These are phyloP conservation scores for Lavandula angustifolia DNA, from an alignment of 257 asterid genomes.

Conservation along the genomic window DNA sequence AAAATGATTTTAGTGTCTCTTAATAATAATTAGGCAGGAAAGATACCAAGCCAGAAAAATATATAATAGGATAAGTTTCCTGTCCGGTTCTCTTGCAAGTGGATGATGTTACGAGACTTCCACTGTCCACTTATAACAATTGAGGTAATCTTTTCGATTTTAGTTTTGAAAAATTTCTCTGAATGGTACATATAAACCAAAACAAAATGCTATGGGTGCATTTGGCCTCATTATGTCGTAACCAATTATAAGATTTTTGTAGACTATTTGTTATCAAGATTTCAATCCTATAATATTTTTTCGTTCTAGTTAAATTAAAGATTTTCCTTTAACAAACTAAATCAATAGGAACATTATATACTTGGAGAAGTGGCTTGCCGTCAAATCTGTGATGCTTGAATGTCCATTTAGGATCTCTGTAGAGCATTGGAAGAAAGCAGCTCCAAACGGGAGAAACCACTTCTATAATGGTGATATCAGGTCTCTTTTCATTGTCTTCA, in stretches of 20 bases:
- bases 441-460: constrained; percentile 16
- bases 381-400: constrained; percentile 2
- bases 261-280: constrained; percentile 5
- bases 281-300: neutral
- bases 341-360: too few species aligned
- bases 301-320: neutral
- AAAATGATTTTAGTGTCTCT: constrained; percentile 6
- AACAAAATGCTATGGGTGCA: neutral
- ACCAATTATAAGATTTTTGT: neutral
- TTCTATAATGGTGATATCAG: constrained; percentile 26
- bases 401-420: neutral
- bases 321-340: neutral
- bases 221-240: neutral
- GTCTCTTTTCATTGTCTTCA: constrained; percentile 30
- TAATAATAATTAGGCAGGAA: neutral
- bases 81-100: constrained; percentile 39
- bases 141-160: neutral
- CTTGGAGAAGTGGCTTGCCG: too few species aligned
- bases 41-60: constrained; percentile 17
- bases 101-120: constrained; percentile 51
- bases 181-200: constrained; percentile 16
- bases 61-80: constrained; percentile 16
- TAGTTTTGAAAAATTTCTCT: neutral
- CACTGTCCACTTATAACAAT: constrained; percentile 37
- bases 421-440: neutral